Base-by-base conservation (phyloP, 148 eudicot species). In the Amaranthus cruentus region DNA sequence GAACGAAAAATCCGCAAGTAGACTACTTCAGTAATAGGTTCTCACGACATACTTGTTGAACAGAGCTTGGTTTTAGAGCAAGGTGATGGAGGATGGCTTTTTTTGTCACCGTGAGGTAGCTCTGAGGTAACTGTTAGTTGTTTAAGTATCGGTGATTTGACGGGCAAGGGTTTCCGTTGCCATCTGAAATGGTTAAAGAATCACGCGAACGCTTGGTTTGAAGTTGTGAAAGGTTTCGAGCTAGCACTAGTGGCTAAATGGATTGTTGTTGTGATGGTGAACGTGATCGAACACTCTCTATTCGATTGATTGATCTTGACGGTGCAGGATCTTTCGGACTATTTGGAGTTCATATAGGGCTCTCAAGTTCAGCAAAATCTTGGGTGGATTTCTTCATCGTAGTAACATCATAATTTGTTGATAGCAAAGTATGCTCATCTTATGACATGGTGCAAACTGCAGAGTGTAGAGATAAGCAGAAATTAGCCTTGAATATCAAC, bases 311-410 rank as follows among this genome's bases (percentile, higher is more conserved):
- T 70, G 59, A 53, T 68, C 28, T 14, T 68, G 50, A 10, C n/a
- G 28, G 46, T 70, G 52, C 62, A 4, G 38, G 46, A 42, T 44
- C n/a, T 11, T 44, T 48, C 15, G 43, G 52, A n/a, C 21, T 14
- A 44, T 4, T 44, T 66, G 53, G 6, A 50, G 74, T 56, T 55
- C 55, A 59, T 14, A 6, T 71, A 59, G 74, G 74, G 66, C 74
- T 7, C 60, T 21, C 64, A 5, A 8, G 12, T 21, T 28, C 38
- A 28, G 4, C 28, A 49, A 4, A 9, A 57, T 18, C 64, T 44
- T 56, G 7, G 48, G 55, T 58, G 49, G 55, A 9, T 57, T 9
- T 71, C 59, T 28, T 28, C 38, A 28, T 28, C 42, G 57, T 71
- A 9, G 74, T 59, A 58, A 71, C 74, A 47, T 58, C 15, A 52